A percentile compares a stretch with the other conserved stretches of the same genome.
Evolutionary conservation across 2,329 filamentous ascomycete species (phyloP).

Genomic region (Pestalotiopsis fici): DNA sequence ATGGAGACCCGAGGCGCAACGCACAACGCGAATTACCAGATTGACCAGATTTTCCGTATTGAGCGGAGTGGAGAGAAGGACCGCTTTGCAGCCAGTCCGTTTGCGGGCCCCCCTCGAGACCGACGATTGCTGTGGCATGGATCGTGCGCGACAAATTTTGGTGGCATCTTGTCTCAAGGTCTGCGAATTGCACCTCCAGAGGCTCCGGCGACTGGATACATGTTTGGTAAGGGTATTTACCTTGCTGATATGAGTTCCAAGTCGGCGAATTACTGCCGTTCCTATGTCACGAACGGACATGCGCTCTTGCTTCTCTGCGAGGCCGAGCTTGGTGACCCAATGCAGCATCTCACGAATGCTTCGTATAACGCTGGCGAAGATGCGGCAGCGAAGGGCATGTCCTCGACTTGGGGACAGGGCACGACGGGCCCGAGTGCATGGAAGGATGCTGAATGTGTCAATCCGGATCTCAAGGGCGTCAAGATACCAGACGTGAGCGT

Average conservation of each 20-base stretch:
- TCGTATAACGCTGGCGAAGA: conserved; percentile 65
- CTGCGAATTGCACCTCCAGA: conserved; percentile 87
- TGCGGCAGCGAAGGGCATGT: conserved; percentile 59
- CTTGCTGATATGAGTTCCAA: conserved; percentile 84
- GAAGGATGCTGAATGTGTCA: conserved; percentile 73
- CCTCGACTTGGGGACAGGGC: conserved; percentile 74
- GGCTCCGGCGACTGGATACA: conserved; percentile 78
- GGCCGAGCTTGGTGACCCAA: conserved; percentile 76
- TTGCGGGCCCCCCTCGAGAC: conserved; percentile 54
- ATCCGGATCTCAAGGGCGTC: conserved; percentile 66
- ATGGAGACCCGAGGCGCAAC: conserved; percentile 65
- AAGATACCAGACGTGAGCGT: conserved; percentile 61
- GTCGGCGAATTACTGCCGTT: conserved; percentile 75
- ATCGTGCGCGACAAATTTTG: conserved; percentile 80
- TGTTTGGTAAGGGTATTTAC: conserved; percentile 91
- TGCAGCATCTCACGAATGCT: conserved; percentile 61
- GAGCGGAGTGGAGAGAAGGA: conserved; percentile 72
- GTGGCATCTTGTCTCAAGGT: conserved; percentile 84
- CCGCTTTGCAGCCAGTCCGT: conserved; percentile 63
- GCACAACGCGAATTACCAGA: conserved; percentile 59
- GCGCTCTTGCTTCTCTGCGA: conserved; percentile 82
- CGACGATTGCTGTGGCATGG: conserved; percentile 86
- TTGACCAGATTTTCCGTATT: conserved; percentile 82
- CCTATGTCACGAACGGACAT: conserved; percentile 62
- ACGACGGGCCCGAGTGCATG: conserved; percentile 63